Evolutionary conservation across 2,329 filamentous ascomycete species (phyloP), one percentile per base, ranked within the genome.

Genomic region (Alternaria viburni): DNA sequence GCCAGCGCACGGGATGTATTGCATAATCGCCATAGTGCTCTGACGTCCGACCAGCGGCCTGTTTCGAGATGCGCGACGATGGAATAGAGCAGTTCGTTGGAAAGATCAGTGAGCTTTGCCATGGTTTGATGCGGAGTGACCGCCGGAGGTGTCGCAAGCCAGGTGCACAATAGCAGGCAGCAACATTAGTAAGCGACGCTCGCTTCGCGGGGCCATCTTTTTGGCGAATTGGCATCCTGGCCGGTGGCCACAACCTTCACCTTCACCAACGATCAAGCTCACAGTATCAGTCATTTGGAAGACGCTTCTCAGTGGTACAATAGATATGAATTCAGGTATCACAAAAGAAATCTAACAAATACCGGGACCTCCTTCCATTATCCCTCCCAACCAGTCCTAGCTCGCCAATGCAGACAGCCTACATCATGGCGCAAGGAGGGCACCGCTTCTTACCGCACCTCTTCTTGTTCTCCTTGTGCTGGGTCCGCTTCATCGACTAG

Each of bases 1-100:
- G 21, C 46, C n/a, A 64, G 50, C 21, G 23, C n/a, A 13, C 54
- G 49, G 43, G 58, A 64, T 21, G 57, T 54, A 15, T 13, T 58
- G 30, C 61, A 67, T 36, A 61, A 25, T 44, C 8, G 45, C 28
- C 49, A 17, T 17, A 67, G 23, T 25, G 64, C 28, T 47, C 19
- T 47, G n/a, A 54, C 45, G 30, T 59, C 45, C 11, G 32, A 19
- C 3, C 23, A 26, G 45, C 12, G 11, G 1, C 46, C 28, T 5
- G 58, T 61, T 23, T 41, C 50, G 12, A 67, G 54, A 51, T 59
- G 49, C 1, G 44, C 55, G 45, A 47, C 30, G 7, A 61, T 50
- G 19, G 26, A 32, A n/a, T 64, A 46, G 17, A 67, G 54, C 3
- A 67, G 12, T 51, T 67, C 61, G 25, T 46, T 59, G 19, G 64